phyloP scores from a whole-genome alignment of 163 green algal species.

The Coccomyxa subellipsoidea region DNA sequence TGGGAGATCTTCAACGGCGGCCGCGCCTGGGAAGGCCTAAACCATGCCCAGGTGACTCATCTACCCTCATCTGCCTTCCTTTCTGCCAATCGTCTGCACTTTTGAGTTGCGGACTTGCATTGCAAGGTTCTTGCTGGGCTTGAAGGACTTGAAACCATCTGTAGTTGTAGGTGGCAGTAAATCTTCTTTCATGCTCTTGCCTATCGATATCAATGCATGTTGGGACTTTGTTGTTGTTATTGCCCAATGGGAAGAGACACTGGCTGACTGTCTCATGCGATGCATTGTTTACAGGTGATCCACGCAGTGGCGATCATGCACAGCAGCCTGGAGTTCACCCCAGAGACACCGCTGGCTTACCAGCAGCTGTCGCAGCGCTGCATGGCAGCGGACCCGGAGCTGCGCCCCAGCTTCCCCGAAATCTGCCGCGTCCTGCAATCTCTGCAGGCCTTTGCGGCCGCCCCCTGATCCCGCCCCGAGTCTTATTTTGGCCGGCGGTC shows the following conservation, averaged over 20 bases:
- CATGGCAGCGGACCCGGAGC: neutral
- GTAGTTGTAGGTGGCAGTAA: no score
- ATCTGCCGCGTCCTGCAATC: neutral
- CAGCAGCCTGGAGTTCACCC: neutral
- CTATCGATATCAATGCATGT: no score
- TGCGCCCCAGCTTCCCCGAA: slow-evolving; percentile 5
- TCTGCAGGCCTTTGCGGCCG: neutral
- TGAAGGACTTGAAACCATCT: no score
- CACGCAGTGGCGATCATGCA: slow-evolving; percentile 6
- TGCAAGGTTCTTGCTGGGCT: no score
- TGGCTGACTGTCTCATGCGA: no score
- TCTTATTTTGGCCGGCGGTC: neutral
- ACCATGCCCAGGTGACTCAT: slow-evolving; percentile 6
- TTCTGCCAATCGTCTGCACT: no score
- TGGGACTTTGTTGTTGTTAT: no score
- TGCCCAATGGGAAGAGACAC: no score
- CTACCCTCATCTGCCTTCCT: no score
- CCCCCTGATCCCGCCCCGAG: neutral
- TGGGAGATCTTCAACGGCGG: slow-evolving; percentile 21
- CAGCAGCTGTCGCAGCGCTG: slow-evolving; percentile 1
- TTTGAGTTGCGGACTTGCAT: no score
- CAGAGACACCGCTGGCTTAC: neutral
- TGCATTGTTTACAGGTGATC: slow-evolving; percentile 10
- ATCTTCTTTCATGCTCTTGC: no score
- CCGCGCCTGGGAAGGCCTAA: neutral